Conservation (phyloP, 257 asterid species). For the Solanum virginianum region DNA sequence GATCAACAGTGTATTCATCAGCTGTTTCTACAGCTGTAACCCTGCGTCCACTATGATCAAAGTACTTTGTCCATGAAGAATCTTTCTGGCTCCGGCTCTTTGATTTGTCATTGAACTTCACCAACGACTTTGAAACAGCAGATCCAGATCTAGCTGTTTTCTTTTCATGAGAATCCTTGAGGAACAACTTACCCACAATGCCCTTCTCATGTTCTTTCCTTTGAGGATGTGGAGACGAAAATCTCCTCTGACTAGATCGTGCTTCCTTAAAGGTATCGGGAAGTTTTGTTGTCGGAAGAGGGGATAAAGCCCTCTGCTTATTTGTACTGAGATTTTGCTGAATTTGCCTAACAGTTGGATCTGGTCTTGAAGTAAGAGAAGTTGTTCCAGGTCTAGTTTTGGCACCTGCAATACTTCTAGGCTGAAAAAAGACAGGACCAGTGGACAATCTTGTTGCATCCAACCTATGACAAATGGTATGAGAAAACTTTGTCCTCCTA, state of each 20-base stretch:
- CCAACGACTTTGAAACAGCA: not conserved
- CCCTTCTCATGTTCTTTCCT: slow-evolving; percentile 11
- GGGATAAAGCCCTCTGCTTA: slow-evolving; percentile 64
- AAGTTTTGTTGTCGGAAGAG: slow-evolving; percentile 47
- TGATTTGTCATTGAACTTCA: slow-evolving; percentile 4
- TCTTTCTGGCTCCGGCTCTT: slow-evolving; percentile 14
- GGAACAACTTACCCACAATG: slow-evolving; percentile 7
- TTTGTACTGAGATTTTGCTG: slow-evolving; percentile 30
- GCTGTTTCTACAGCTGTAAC: slow-evolving; percentile 21
- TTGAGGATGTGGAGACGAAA: slow-evolving; percentile 22
- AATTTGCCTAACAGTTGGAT: slow-evolving; percentile 23
- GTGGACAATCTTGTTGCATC: slow-evolving; percentile 37
- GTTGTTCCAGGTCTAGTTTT: slow-evolving; percentile 17
- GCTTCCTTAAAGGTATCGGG: slow-evolving; percentile 76
- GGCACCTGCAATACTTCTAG: not conserved
- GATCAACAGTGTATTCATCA: slow-evolving; percentile 19
- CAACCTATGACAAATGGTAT: slow-evolving; percentile 56
- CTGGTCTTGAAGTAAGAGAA: slow-evolving; percentile 13
- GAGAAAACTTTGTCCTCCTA: slow-evolving; percentile 62
- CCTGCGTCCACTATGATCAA: slow-evolving; percentile 21
- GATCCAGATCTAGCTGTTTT: slow-evolving; percentile 10
- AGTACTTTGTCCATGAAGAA: slow-evolving; percentile 26
- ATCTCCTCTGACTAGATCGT: slow-evolving; percentile 35
- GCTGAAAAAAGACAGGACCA: slow-evolving; percentile 18
- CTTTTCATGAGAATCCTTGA: slow-evolving; percentile 7